A percentile compares a stretch with the other conserved stretches of the same genome.
Evolutionary conservation across 176 grass and related monocot species (phyloP).

Genomic region (Rhipidocladum racemiflorum): DNA sequence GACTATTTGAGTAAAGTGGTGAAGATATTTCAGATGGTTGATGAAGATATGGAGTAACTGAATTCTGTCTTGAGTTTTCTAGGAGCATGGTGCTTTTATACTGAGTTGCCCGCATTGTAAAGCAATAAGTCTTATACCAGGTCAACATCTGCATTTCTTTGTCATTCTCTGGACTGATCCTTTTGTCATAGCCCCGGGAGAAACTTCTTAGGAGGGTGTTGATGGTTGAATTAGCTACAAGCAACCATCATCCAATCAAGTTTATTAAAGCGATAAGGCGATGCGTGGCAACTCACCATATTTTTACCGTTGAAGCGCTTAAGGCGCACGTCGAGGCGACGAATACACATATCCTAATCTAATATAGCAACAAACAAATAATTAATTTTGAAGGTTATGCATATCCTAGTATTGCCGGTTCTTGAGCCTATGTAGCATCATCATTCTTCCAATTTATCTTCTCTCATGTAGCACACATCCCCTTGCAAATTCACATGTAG

Average conservation of each 20-base stretch:
- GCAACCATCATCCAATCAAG: not conserved
- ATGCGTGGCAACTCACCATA: no score
- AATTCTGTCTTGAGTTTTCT: conserved; percentile 4
- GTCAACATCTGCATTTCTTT: conserved; percentile 24
- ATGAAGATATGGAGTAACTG: not conserved
- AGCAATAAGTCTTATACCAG: conserved; percentile 5
- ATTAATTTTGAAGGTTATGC: no score
- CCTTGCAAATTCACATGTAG: no score
- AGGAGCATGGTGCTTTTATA: conserved; percentile 36
- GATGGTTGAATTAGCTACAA: not conserved
- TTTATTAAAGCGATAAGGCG: no score
- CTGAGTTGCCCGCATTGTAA: not conserved
- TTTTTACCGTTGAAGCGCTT: no score
- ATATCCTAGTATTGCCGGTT: no score
- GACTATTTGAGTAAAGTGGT: not conserved
- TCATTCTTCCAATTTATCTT: no score
- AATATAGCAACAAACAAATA: no score
- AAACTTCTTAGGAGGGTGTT: not conserved
- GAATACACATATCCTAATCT: no score
- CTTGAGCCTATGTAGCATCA: no score
- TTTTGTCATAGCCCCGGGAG: not conserved
- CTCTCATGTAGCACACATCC: no score
- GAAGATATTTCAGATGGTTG: not conserved
- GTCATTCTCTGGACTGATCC: not conserved
- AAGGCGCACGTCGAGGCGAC: no score